These are phyloP conservation scores for Xylaria grammica DNA, from an alignment of 495 filamentous ascomycete genomes.

Conservation along the genomic window DNA sequence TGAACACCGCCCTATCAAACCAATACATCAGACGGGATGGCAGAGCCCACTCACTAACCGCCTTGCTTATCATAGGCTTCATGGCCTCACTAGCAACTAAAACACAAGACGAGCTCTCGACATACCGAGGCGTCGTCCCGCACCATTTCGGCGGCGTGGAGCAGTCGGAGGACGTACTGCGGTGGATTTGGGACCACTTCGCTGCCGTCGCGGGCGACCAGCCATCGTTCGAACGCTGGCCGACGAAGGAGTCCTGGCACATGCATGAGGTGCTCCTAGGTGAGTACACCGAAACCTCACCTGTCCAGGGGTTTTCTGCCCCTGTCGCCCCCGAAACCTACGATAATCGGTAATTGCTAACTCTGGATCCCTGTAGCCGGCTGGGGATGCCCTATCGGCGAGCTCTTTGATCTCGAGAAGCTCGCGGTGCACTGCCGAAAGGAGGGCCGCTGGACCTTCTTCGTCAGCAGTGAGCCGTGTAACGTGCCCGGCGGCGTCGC, in stretches of 20 bases:
- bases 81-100: slow-evolving; percentile 41
- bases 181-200: slow-evolving; percentile 53
- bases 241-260: slow-evolving; percentile 28
- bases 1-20: neutral
- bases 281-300: no score
- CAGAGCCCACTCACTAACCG: neutral
- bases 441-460: slow-evolving; percentile 49
- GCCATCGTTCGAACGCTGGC: slow-evolving; percentile 55
- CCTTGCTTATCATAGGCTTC: slow-evolving; percentile 42
- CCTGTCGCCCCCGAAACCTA: no score
- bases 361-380: no score
- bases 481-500: slow-evolving; percentile 56
- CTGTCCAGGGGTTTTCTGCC: no score
- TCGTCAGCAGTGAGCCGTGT: slow-evolving; percentile 52
- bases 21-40: no score
- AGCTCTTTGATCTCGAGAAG: slow-evolving; percentile 54
- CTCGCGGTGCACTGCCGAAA: slow-evolving; percentile 42
- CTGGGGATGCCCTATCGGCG: slow-evolving; percentile 57
- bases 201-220: slow-evolving; percentile 59
- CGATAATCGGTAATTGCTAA: no score
- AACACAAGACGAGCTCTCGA: slow-evolving; percentile 38
- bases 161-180: slow-evolving; percentile 49
- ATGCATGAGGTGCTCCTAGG: slow-evolving; percentile 55
- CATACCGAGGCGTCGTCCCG: slow-evolving; percentile 37
- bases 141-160: slow-evolving; percentile 57